Evolutionary conservation across 1,139 yeast species (phyloP).

Genomic region (Saccharomyces hybrid): DNA sequence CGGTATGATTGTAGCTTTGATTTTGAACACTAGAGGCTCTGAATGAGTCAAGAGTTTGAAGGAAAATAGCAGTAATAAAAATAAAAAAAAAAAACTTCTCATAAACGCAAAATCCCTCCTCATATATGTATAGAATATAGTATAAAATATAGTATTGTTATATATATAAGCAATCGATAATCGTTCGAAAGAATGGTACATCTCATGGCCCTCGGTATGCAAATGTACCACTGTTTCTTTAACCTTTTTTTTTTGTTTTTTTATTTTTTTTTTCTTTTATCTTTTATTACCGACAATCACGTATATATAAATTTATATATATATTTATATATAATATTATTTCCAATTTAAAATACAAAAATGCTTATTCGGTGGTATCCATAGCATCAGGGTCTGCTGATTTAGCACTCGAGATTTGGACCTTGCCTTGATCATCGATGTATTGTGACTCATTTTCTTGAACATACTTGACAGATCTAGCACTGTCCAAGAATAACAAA

Average conservation of each 20-base stretch:
- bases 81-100: slow-evolving; percentile 1
- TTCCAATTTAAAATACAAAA: slow-evolving; percentile 1
- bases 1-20: slow-evolving; percentile 88
- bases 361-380: slow-evolving; percentile 29
- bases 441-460: slow-evolving; percentile 61
- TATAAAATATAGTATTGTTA: background rate
- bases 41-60: slow-evolving; percentile 28
- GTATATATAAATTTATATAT: slow-evolving; percentile 3
- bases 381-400: slow-evolving; percentile 20
- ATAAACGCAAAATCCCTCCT: background rate
- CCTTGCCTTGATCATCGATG: slow-evolving; percentile 66
- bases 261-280: background rate
- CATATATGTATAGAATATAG: background rate
- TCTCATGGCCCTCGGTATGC: background rate
- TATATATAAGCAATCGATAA: slow-evolving; percentile 1
- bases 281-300: slow-evolving; percentile 1
- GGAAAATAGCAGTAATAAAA: background rate
- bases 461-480: slow-evolving; percentile 74
- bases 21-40: slow-evolving; percentile 81
- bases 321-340: slow-evolving; percentile 1
- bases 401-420: slow-evolving; percentile 38
- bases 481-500: slow-evolving; percentile 77
- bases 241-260: background rate
- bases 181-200: background rate
- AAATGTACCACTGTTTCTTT: background rate